Conservation (phyloP, 2,329 filamentous ascomycete species). For the Alternaria gansuensis region DNA sequence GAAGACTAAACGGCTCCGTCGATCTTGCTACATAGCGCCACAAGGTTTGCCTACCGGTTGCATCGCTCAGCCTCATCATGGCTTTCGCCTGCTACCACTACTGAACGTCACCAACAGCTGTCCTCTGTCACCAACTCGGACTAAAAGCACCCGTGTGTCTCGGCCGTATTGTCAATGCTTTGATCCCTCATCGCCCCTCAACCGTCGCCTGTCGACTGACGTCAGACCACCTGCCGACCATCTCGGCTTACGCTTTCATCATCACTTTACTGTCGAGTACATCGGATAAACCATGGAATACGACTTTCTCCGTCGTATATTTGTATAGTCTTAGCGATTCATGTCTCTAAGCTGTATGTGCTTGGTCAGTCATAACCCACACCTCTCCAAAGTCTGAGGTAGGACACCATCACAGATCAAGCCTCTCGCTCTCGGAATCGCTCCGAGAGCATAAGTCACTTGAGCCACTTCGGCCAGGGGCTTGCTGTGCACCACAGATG, state of each 20-base stretch:
- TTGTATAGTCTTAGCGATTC: background rate
- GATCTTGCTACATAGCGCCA: conserved; percentile 15
- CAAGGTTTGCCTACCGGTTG: conserved; percentile 7
- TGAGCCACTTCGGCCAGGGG: background rate
- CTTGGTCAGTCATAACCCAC: background rate
- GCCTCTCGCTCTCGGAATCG: background rate
- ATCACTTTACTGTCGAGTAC: background rate
- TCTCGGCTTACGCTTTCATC: background rate
- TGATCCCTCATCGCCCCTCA: background rate
- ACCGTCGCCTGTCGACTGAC: conserved; percentile 1
- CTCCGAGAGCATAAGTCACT: background rate
- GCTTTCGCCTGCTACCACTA: background rate
- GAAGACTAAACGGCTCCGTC: conserved; percentile 22
- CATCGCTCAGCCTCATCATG: conserved; percentile 16
- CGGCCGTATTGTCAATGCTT: conserved; percentile 6
- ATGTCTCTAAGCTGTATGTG: background rate
- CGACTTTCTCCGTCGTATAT: background rate
- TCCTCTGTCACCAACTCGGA: conserved; percentile 3
- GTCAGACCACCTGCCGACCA: background rate
- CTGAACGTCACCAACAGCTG: conserved; percentile 8
- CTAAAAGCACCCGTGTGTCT: conserved; percentile 2
- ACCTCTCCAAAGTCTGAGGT: background rate
- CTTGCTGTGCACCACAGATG: background rate
- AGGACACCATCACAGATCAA: conserved; percentile 3
- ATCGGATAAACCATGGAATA: background rate